Conservation (phyloP, 768 basidiomycete species). For the Neoboletus brunneissimus region DNA sequence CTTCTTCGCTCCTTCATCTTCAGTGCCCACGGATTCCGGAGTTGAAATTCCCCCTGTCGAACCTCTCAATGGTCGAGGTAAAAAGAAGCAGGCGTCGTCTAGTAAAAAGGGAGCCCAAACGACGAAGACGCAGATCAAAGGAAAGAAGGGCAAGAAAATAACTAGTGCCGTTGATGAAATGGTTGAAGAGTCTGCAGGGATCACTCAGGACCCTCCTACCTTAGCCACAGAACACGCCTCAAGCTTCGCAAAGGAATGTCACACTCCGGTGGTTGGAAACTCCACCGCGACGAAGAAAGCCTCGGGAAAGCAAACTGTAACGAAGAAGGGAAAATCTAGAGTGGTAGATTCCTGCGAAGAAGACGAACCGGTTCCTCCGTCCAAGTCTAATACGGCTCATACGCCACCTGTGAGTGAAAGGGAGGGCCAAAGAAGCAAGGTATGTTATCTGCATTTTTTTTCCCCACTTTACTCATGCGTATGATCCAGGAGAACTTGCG, state of each 20-base stretch:
- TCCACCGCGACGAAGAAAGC: conserved; percentile 21
- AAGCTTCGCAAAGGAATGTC: neutral
- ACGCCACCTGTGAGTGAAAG: neutral
- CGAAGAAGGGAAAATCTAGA: conserved; percentile 32
- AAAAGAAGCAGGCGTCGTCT: conserved; percentile 7
- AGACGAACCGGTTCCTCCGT: conserved; percentile 6
- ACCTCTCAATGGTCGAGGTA: conserved; percentile 4
- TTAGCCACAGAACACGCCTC: neutral
- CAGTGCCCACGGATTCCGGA: conserved; percentile 26
- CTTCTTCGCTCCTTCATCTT: conserved; percentile 47
- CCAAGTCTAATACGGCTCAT: neutral
- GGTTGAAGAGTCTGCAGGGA: conserved; percentile 1
- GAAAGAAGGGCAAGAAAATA: conserved; percentile 28
- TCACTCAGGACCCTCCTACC: neutral
- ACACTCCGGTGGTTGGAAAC: neutral
- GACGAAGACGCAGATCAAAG: conserved; percentile 18
- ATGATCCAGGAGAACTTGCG: conserved; percentile 13
- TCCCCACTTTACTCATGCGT: neutral
- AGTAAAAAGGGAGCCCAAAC: conserved; percentile 24
- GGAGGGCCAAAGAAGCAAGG: conserved; percentile 17
- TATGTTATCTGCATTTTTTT: neutral
- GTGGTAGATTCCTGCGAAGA: conserved; percentile 25
- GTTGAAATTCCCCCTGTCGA: conserved; percentile 24
- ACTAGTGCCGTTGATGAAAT: conserved; percentile 7
- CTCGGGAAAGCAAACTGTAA: conserved; percentile 5